Conservation (phyloP, 345 rosid species). For the Excoecaria cochinchinensis region DNA sequence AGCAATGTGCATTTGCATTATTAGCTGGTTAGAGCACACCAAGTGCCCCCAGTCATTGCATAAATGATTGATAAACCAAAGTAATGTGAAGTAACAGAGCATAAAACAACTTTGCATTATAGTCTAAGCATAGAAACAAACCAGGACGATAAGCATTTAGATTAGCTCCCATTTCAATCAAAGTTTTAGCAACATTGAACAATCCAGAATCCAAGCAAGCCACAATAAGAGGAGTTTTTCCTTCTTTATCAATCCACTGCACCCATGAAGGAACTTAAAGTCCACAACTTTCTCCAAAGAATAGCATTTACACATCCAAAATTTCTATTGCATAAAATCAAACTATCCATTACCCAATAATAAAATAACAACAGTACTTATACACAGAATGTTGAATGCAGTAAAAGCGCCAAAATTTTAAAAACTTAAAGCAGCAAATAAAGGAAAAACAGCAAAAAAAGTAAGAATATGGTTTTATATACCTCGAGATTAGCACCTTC, state of each 20-base stretch:
- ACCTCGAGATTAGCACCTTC: conserved; percentile 49
- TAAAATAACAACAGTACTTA: background rate
- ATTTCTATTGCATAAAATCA: background rate
- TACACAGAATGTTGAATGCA: background rate
- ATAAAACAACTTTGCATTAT: background rate
- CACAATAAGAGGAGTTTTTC: conserved; percentile 46
- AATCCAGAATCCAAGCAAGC: conserved; percentile 36
- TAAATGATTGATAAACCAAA: background rate
- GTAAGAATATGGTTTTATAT: background rate
- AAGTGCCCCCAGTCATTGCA: background rate
- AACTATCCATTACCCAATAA: background rate
- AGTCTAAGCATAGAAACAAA: conserved; percentile 17
- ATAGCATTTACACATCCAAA: background rate
- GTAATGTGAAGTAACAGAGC: background rate
- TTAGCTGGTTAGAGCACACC: background rate
- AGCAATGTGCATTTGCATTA: background rate
- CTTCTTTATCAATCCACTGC: conserved; percentile 47
- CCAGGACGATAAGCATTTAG: conserved; percentile 91
- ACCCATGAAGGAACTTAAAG: conserved; percentile 14
- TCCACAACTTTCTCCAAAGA: background rate
- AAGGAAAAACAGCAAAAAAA: background rate
- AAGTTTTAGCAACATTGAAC: conserved; percentile 25
- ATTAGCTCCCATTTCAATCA: conserved; percentile 48
- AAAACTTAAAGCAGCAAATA: background rate
- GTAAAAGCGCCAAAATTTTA: background rate